These are phyloP conservation scores for Solanum tacnaense DNA, from an alignment of 257 asterid species.

Conservation along the genomic window DNA sequence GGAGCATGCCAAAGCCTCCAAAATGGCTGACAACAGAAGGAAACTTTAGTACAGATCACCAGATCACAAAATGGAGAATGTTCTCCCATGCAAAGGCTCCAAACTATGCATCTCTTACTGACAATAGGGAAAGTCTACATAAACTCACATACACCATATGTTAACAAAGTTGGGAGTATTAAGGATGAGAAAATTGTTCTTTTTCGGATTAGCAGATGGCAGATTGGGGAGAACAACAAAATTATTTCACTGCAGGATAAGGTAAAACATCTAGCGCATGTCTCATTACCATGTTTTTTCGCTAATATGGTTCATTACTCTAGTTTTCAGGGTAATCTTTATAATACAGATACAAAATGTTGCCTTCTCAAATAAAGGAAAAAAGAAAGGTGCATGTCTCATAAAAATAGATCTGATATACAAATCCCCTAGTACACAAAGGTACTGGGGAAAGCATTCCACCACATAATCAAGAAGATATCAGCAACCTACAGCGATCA, in stretches of 20 bases:
- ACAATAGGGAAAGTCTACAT: background rate
- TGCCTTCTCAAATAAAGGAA: background rate
- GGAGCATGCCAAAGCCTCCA: slow-evolving; percentile 98
- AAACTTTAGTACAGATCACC: background rate
- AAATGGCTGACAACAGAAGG: slow-evolving; percentile 57
- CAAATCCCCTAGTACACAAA: background rate
- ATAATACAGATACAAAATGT: background rate
- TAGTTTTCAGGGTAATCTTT: background rate
- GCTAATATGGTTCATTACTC: background rate
- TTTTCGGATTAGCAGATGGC: background rate
- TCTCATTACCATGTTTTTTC: background rate
- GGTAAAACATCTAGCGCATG: background rate
- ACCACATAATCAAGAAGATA: background rate
- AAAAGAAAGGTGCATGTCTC: background rate
- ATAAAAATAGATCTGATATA: background rate
- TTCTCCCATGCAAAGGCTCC: background rate
- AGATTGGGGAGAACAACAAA: background rate
- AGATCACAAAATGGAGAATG: background rate
- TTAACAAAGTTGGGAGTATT: background rate
- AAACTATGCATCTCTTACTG: background rate
- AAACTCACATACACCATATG: background rate
- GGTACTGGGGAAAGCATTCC: background rate
- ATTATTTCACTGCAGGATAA: background rate
- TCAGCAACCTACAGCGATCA: background rate
- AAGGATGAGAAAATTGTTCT: background rate